Conservation (phyloP, 108 stramenopile species). For the Parmales sp. region DNA sequence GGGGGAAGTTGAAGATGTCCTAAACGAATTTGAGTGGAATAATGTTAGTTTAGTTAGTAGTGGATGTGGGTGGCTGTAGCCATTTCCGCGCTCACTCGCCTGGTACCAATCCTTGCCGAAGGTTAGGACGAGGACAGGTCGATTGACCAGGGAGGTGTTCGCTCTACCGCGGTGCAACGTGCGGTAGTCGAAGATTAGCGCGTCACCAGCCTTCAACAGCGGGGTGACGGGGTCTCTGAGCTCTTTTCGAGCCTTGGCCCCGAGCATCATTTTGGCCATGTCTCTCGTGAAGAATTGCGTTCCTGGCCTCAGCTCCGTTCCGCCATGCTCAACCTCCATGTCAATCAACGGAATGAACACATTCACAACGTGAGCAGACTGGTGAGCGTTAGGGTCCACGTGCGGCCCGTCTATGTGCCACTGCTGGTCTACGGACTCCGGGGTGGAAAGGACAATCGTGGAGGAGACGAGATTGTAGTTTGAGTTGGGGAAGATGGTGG, state of each 20-base stretch:
- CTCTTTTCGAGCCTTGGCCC: constrained; percentile 39
- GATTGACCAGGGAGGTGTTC: constrained; percentile 31
- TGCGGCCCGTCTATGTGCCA: constrained; percentile 73
- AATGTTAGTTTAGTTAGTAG: too few relatives aligned
- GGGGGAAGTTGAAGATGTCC: constrained; percentile 63
- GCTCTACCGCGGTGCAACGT: constrained; percentile 57
- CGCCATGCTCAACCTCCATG: constrained; percentile 36
- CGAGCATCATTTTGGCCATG: constrained; percentile 48
- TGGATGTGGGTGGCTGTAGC: too few relatives aligned
- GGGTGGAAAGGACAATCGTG: neutral
- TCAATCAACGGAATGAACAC: constrained; percentile 56
- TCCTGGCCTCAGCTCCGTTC: constrained; percentile 60
- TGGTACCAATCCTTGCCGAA: constrained; percentile 53
- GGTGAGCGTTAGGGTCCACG: constrained; percentile 30
- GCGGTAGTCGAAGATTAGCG: constrained; percentile 61
- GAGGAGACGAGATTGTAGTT: neutral
- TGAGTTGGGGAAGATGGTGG: constrained; percentile 10
- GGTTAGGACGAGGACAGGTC: constrained; percentile 49
- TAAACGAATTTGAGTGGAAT: too few relatives aligned
- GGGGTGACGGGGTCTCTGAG: constrained; percentile 39
- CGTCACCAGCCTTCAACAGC: constrained; percentile 36
- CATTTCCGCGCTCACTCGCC: too few relatives aligned
- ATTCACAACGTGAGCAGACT: constrained; percentile 49
- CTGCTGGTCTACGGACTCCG: constrained; percentile 26
- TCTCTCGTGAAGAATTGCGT: constrained; percentile 54